These are phyloP conservation scores for Pichia sp. DNA, from an alignment of 1,139 yeast species.

Conservation along the genomic window DNA sequence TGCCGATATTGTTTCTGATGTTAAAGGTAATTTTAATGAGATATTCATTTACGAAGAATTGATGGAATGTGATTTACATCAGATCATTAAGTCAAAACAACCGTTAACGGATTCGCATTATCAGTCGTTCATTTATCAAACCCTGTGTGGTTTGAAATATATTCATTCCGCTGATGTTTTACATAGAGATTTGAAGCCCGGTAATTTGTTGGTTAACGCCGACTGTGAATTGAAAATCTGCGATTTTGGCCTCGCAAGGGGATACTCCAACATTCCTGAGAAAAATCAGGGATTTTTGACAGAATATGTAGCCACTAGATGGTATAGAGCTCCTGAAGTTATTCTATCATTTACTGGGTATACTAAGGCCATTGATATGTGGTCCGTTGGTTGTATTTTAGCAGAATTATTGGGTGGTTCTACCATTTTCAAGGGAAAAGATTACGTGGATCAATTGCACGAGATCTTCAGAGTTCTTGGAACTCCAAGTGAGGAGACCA, in stretches of 20 bases:
- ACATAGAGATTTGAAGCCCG: slow-evolving; percentile 92
- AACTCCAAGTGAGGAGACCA: slow-evolving; percentile 80
- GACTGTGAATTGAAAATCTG: slow-evolving; percentile 95
- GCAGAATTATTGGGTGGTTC: slow-evolving; percentile 91
- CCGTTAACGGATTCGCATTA: slow-evolving; percentile 92
- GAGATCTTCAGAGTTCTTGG: slow-evolving; percentile 82
- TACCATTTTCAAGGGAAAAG: slow-evolving; percentile 90
- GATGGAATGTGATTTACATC: slow-evolving; percentile 98
- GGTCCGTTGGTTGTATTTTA: slow-evolving; percentile 96
- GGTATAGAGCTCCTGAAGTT: slow-evolving; percentile 98
- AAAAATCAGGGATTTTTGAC: slow-evolving; percentile 88
- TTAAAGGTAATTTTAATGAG: slow-evolving; percentile 71
- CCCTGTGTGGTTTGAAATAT: slow-evolving; percentile 84
- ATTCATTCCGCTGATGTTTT: slow-evolving; percentile 94
- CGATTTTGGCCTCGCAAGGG: slow-evolving; percentile 95
- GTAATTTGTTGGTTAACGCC: slow-evolving; percentile 85
- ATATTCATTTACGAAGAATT: slow-evolving; percentile 87
- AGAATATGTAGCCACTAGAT: slow-evolving; percentile 94
- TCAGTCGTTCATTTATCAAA: slow-evolving; percentile 88
- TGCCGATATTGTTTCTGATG: slow-evolving; percentile 77
- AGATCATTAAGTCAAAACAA: slow-evolving; percentile 88
- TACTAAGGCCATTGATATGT: slow-evolving; percentile 90
- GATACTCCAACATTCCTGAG: slow-evolving; percentile 79
- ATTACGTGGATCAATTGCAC: slow-evolving; percentile 90
- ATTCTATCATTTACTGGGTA: slow-evolving; percentile 90